A percentile compares a stretch with the other conserved stretches of the same genome.
Conservation (phyloP, 345 rosid genomes). For the Brassica carinata region DNA sequence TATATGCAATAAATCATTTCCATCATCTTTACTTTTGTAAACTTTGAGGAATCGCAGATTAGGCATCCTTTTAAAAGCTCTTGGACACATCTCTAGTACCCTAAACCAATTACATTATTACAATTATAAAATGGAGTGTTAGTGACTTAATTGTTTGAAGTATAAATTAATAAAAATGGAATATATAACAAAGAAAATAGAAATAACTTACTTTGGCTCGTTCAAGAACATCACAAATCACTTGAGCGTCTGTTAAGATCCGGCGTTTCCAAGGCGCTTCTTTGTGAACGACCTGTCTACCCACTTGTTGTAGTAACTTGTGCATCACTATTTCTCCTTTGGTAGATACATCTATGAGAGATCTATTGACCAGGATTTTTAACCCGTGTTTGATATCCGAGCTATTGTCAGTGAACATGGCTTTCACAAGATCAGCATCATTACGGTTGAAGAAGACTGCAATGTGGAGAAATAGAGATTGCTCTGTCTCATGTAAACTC, state of each 20-base stretch:
- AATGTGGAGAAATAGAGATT: slow-evolving; percentile 41
- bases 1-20: not conserved
- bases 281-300: not conserved
- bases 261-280: slow-evolving; percentile 26
- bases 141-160: not conserved
- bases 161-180: not conserved
- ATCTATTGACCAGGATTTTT: slow-evolving; percentile 12
- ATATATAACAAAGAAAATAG: not conserved
- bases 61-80: slow-evolving; percentile 16
- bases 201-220: slow-evolving; percentile 9
- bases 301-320: slow-evolving; percentile 40
- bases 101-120: slow-evolving; percentile 9
- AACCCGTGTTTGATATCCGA: not conserved
- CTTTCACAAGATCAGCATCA: not conserved
- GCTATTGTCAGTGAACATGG: not conserved
- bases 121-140: not conserved
- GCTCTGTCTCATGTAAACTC: slow-evolving; percentile 20
- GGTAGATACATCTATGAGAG: slow-evolving; percentile 8
- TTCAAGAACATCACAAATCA: slow-evolving; percentile 28
- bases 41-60: slow-evolving; percentile 35
- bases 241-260: slow-evolving; percentile 20
- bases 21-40: not conserved
- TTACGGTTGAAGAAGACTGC: slow-evolving; percentile 33
- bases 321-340: slow-evolving; percentile 21
- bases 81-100: not conserved